Base-by-base conservation (phyloP, 345 rosid genomes). In the Salix dunnii region DNA sequence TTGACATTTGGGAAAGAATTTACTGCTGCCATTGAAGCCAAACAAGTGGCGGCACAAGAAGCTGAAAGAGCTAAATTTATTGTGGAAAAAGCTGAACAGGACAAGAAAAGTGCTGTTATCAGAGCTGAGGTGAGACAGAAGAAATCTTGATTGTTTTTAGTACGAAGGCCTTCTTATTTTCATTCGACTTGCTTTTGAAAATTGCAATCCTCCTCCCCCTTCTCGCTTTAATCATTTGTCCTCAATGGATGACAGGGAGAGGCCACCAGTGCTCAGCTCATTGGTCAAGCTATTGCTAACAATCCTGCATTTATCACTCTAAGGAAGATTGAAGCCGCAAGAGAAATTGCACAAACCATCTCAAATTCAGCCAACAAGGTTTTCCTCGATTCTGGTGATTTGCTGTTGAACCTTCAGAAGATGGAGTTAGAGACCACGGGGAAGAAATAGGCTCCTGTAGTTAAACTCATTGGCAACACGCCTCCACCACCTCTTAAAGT, bases 31-130 rank as follows among this genome's bases (percentile, higher is more conserved):
- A 95, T 93, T 69, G 97, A 95, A 81, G 93, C 97, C 21, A 93
- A 93, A 73, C 96, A 93, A 78, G 99, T 95, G 76, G 97, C 97
- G 0, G 99, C 97, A 46, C 99, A 93, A 82, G 99, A 95, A 69
- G 97, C 97, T 69, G 97, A 93, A 85, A 83, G 97, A 73, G 99
- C 97, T 35, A 95, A 95, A 81, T 95, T 91, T 76, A 88, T 93
- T 3, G 97, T 93, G n/a, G 97, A 94, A 73, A 94, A 94, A 77
- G 98, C 97, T 43, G 96, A 94, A 77, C 97, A 92, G 51, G 98
- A 94, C 87, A 93, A 90, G 88, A 91, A 36, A 83, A 94, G 97
- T 86, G 97, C 97, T 51, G 82, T 94, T 36, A 94, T 94, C 82
- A 89, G 97, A 70, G 97, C 97, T 2, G 89, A 95, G 97, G 99